Evolutionary conservation across 768 basidiomycete species (phyloP).

Genomic region (Lactifluus pinguis): DNA sequence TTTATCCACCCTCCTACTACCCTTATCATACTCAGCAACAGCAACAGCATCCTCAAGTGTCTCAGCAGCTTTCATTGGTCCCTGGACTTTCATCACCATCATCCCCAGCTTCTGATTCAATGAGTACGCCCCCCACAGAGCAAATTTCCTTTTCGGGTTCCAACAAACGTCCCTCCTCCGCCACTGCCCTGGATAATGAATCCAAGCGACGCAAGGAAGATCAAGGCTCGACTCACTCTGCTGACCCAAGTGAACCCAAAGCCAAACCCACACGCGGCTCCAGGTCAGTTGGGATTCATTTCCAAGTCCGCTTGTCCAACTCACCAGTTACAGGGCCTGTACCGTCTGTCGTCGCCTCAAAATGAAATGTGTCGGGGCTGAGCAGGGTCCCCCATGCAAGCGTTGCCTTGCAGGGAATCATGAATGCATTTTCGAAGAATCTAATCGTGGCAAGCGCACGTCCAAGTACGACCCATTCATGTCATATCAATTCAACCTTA

Average conservation of each 20-base stretch:
- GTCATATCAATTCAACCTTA: constrained; percentile 12
- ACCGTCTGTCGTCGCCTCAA: constrained; percentile 87
- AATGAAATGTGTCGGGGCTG: constrained; percentile 90
- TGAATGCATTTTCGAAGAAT: constrained; percentile 96
- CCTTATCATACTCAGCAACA: constrained; percentile 34
- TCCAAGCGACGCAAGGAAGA: constrained; percentile 43
- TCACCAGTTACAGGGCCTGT: constrained; percentile 55
- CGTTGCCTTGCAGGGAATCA: constrained; percentile 71
- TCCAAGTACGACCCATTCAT: constrained; percentile 48
- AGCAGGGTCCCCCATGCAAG: constrained; percentile 87
- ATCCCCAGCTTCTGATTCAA: constrained; percentile 67
- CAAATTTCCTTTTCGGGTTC: constrained; percentile 38
- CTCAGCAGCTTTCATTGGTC: constrained; percentile 42
- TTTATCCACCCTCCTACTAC: constrained; percentile 55
- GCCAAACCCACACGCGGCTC: constrained; percentile 84
- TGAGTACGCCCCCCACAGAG: constrained; percentile 67
- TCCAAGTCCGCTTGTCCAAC: constrained; percentile 16
- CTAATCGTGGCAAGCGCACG: constrained; percentile 86
- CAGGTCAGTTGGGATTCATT: constrained; percentile 35
- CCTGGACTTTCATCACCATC: constrained; percentile 68
- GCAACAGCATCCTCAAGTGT: constrained; percentile 39
- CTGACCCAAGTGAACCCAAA: constrained; percentile 48
- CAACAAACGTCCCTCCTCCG: constrained; percentile 24
- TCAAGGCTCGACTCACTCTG: constrained; percentile 41
- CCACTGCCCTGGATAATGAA: constrained; percentile 41